These are phyloP conservation scores for Puccinia polysora DNA, from an alignment of 1,284 basidiomycete genomes.

Conservation along the genomic window DNA sequence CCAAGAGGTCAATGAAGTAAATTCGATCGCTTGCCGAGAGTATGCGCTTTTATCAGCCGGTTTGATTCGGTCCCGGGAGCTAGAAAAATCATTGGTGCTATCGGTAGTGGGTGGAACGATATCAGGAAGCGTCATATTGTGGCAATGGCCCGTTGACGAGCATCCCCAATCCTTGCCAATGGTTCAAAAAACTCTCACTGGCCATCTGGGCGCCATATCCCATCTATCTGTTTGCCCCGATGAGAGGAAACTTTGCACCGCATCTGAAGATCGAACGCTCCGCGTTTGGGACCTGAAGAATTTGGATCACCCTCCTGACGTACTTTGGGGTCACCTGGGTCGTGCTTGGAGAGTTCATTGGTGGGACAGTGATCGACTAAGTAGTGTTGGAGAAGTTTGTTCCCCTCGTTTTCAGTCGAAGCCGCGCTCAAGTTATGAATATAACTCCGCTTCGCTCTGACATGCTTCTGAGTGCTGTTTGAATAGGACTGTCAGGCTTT, in stretches of 20 bases:
- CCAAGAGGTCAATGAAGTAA: not conserved
- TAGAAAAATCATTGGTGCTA: not conserved
- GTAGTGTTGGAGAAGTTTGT: constrained; percentile 18
- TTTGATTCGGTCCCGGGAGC: not conserved
- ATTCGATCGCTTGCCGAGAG: not conserved
- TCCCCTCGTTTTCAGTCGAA: not conserved
- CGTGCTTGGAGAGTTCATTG: constrained; percentile 15
- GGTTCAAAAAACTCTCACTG: not conserved
- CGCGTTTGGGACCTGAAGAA: constrained; percentile 15
- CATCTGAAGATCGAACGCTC: constrained; percentile 6
- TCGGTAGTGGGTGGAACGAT: not conserved
- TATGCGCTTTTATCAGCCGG: not conserved
- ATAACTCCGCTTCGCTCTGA: not conserved
- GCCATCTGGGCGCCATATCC: constrained; percentile 5
- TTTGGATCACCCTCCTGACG: not conserved
- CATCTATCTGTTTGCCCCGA: not conserved
- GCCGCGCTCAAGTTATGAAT: too few relatives aligned
- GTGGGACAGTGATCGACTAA: constrained; percentile 14
- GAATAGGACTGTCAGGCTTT: constrained; percentile 16
- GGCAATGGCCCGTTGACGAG: not conserved
- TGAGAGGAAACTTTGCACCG: not conserved
- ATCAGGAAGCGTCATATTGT: constrained; percentile 1
- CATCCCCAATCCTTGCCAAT: not conserved
- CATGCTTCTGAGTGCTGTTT: not conserved
- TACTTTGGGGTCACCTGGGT: constrained; percentile 12